These are phyloP conservation scores for Petrea volubilis DNA, from an alignment of 257 asterid species.

Conservation along the genomic window DNA sequence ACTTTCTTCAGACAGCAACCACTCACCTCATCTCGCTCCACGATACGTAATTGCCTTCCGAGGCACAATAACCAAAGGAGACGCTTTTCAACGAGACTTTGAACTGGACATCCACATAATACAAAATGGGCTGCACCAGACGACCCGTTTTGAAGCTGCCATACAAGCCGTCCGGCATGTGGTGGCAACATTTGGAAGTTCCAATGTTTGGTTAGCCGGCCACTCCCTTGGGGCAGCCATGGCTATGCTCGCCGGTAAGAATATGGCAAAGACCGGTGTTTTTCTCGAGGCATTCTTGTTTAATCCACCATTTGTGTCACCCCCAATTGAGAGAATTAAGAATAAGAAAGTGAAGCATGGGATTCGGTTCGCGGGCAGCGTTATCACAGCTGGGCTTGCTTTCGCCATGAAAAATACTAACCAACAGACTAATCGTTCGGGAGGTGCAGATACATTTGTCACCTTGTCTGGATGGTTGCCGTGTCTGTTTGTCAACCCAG, in stretches of 20 bases:
- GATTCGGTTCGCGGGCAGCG: conserved; percentile 73
- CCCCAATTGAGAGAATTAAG: conserved; percentile 80
- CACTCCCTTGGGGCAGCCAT: conserved; percentile 92
- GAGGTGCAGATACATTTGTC: conserved; percentile 42
- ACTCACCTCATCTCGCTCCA: conserved; percentile 38
- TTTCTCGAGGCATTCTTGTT: conserved; percentile 68
- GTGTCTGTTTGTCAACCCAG: conserved; percentile 62
- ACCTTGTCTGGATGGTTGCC: conserved; percentile 73
- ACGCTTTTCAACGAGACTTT: conserved; percentile 66
- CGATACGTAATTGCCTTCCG: conserved; percentile 68
- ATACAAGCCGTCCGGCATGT: conserved; percentile 70
- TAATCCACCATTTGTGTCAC: conserved; percentile 84
- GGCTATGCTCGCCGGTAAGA: conserved; percentile 84
- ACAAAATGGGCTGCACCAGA: conserved; percentile 69
- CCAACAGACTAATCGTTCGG: conserved; percentile 34
- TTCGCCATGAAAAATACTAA: conserved; percentile 60
- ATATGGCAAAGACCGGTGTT: conserved; percentile 63
- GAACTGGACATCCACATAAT: conserved; percentile 66
- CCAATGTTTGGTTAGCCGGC: conserved; percentile 74
- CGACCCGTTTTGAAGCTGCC: conserved; percentile 74
- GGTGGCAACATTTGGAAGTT: conserved; percentile 64
- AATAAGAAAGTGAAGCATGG: conserved; percentile 73
- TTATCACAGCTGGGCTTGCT: conserved; percentile 86
- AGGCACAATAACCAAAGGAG: conserved; percentile 85
- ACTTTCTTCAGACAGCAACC: conserved; percentile 20